Percentiles rank a stretch among this genome's conserved stretches.
These are phyloP conservation scores for Jatropha podagrica DNA, from an alignment of 441 rosid genomes.

Conservation along the genomic window DNA sequence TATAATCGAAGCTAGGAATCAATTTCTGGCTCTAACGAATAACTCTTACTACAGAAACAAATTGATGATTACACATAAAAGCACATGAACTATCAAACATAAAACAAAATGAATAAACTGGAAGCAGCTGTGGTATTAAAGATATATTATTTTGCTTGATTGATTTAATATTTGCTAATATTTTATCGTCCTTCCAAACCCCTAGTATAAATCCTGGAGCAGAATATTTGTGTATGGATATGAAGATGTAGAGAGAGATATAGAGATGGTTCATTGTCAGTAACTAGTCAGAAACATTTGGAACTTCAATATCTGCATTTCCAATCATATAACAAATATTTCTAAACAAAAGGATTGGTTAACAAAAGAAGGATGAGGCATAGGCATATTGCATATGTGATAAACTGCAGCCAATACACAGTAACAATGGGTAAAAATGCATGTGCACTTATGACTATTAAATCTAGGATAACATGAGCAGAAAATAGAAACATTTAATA, in stretches of 20 bases:
- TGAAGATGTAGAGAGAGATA: neutral
- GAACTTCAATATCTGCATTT: neutral
- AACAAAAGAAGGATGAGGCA: neutral
- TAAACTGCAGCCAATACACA: neutral
- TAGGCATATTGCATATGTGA: neutral
- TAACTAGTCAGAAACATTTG: neutral
- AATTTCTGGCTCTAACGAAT: neutral
- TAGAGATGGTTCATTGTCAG: neutral
- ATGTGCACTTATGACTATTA: neutral
- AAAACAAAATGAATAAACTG: neutral
- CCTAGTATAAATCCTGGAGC: neutral
- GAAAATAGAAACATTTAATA: neutral
- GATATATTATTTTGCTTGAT: neutral
- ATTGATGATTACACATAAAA: neutral
- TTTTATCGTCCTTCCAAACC: neutral
- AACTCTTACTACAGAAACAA: neutral
- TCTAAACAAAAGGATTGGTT: neutral
- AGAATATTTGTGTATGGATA: neutral
- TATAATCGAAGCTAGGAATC: neutral
- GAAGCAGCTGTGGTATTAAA: neutral
- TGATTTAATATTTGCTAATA: neutral
- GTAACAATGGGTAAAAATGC: too few relatives aligned
- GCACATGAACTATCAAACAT: neutral
- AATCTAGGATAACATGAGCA: neutral
- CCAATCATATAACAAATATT: neutral